Conservation (phyloP, 345 rosid genomes). For the Camelina sativa region DNA sequence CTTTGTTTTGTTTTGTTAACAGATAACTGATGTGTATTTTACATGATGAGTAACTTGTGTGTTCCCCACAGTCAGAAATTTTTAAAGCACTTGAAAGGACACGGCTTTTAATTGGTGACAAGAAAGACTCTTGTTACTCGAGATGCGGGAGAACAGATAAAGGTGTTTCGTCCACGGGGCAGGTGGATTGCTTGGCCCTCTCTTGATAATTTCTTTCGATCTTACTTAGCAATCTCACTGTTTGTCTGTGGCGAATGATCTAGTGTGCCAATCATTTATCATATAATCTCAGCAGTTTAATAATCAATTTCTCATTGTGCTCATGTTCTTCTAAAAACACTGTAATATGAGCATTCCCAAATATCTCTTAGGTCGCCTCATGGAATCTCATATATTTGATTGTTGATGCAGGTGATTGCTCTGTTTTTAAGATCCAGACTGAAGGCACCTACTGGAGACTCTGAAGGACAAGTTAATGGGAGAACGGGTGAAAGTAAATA, state of each 20-base stretch:
- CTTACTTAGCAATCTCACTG: conserved; percentile 11
- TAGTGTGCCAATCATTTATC: conserved; percentile 14
- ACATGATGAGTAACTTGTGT: conserved; percentile 7
- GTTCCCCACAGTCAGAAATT: conserved; percentile 72
- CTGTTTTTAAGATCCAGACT: conserved; percentile 75
- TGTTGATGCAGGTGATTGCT: conserved; percentile 78
- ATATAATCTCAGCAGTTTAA: conserved; percentile 6
- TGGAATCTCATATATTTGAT: conserved; percentile 34
- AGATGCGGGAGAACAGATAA: conserved; percentile 96
- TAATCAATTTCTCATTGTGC: conserved; percentile 1
- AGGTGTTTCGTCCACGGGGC: conserved; percentile 96
- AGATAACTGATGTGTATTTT: not conserved
- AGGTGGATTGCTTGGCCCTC: conserved; percentile 55
- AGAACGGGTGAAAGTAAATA: conserved; percentile 50
- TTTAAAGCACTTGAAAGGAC: conserved; percentile 85
- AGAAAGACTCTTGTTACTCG: conserved; percentile 74
- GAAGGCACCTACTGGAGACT: conserved; percentile 45
- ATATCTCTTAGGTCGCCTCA: conserved; percentile 4
- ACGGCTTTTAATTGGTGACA: conserved; percentile 78
- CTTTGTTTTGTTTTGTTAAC: conserved; percentile 21
- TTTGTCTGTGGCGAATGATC: not conserved
- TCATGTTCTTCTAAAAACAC: conserved; percentile 1
- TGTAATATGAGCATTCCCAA: conserved; percentile 12
- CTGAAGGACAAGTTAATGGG: conserved; percentile 39
- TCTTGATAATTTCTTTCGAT: not conserved